Evolutionary conservation across 2,329 filamentous ascomycete species (phyloP).

Genomic region (Capronia coronata): DNA sequence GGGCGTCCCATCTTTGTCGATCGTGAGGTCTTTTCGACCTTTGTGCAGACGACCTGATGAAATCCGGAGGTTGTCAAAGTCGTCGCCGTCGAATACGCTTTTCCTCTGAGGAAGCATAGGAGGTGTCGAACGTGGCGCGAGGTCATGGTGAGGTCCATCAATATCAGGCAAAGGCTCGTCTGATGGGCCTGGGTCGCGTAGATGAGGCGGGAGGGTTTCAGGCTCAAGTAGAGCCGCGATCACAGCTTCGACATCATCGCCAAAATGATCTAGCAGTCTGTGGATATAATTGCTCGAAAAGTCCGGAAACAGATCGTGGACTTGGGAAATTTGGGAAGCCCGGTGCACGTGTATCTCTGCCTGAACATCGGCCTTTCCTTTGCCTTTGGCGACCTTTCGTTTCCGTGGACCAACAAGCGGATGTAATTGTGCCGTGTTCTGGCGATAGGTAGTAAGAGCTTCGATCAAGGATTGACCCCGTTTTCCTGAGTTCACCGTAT

Average conservation of each 20-base stretch:
- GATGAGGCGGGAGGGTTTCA: constrained; percentile 62
- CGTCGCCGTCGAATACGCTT: constrained; percentile 75
- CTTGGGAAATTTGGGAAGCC: constrained; percentile 76
- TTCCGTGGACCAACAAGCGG: constrained; percentile 38
- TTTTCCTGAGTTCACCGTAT: constrained; percentile 34
- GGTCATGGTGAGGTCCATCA: constrained; percentile 34
- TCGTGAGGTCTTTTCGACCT: constrained; percentile 51
- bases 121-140: constrained; percentile 45
- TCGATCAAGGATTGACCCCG: constrained; percentile 38
- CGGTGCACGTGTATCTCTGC: constrained; percentile 65
- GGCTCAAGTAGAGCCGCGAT: constrained; percentile 71
- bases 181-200: constrained; percentile 42
- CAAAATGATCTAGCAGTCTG: constrained; percentile 71
- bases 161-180: constrained; percentile 12
- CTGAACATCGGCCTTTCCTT: constrained; percentile 34
- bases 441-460: constrained; percentile 37
- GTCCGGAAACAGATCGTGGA: constrained; percentile 91
- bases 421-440: constrained; percentile 36
- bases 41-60: constrained; percentile 66
- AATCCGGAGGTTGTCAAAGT: constrained; percentile 64
- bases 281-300: constrained; percentile 76
- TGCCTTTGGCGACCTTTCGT: constrained; percentile 38
- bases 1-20: constrained; percentile 34
- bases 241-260: constrained; percentile 68
- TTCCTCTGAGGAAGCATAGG: constrained; percentile 50